Evolutionary conservation across 1,284 basidiomycete genomes (phyloP).

Genomic region (Phellopilus nigrolimitatus): DNA sequence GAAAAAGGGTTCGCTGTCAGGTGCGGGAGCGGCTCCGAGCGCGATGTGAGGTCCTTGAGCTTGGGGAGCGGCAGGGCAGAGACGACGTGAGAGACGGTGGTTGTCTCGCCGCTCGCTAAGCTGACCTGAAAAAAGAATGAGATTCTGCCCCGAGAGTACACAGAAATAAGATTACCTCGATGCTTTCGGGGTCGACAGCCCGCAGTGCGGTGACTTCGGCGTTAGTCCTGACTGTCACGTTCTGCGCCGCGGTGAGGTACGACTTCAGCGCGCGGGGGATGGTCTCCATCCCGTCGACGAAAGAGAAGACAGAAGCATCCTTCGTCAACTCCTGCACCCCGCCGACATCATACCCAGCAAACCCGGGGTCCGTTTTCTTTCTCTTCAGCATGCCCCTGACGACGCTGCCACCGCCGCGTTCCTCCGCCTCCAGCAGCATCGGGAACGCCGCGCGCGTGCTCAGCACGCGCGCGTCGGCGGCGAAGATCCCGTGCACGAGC

Average conservation of each 20-base stretch:
- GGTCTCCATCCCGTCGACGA: constrained; percentile 72
- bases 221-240: constrained; percentile 55
- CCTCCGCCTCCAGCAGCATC: constrained; percentile 64
- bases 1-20: constrained; percentile 56
- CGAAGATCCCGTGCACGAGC: constrained; percentile 91
- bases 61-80: constrained; percentile 70
- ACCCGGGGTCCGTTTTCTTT: constrained; percentile 26
- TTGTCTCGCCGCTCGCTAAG: constrained; percentile 6
- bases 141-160: neutral
- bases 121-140: constrained; percentile 3
- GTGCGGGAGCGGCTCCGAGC: constrained; percentile 37
- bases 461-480: constrained; percentile 72
- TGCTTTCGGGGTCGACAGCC: constrained; percentile 31
- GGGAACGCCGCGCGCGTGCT: constrained; percentile 80
- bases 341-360: constrained; percentile 47
- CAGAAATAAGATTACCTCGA: constrained; percentile 37
- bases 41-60: constrained; percentile 49
- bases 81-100: constrained; percentile 45
- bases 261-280: constrained; percentile 56
- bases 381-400: constrained; percentile 52
- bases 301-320: constrained; percentile 71
- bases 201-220: constrained; percentile 38
- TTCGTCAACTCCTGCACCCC: constrained; percentile 50
- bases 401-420: constrained; percentile 62
- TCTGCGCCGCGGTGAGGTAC: constrained; percentile 41